Evolutionary conservation across 176 grass and related monocot genomes (phyloP).

Genomic region (Bolboschoenus planiculmis): DNA sequence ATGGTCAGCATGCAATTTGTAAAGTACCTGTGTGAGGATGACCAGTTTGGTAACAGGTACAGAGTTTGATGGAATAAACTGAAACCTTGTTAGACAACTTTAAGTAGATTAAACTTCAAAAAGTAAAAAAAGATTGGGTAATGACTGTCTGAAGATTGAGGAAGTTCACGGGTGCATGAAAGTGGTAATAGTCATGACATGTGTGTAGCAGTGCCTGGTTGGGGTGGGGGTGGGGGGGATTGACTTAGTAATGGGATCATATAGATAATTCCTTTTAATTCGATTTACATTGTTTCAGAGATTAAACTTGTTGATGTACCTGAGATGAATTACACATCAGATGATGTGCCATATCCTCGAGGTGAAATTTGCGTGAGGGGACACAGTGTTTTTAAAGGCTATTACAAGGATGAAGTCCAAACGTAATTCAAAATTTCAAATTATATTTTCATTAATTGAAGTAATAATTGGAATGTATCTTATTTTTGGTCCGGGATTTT

Average conservation of each 20-base stretch:
- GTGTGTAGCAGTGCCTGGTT: neutral
- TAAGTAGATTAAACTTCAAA: neutral
- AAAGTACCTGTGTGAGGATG: too few species aligned
- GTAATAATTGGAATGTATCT: neutral
- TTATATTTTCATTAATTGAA: neutral
- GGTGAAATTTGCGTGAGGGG: slow-evolving; percentile 98
- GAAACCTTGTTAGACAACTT: neutral
- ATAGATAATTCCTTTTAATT: slow-evolving; percentile 3
- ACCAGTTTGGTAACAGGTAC: neutral
- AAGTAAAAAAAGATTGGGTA: neutral
- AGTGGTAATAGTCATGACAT: neutral
- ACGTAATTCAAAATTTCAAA: slow-evolving; percentile 46
- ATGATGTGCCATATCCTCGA: slow-evolving; percentile 82
- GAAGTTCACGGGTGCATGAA: neutral
- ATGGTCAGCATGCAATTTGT: too few species aligned
- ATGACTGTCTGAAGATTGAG: neutral
- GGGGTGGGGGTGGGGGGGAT: too few species aligned
- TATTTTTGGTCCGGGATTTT: neutral
- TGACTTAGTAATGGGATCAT: slow-evolving; percentile 2
- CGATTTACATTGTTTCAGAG: slow-evolving; percentile 45
- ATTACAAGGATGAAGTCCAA: slow-evolving; percentile 85
- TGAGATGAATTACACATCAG: slow-evolving; percentile 96
- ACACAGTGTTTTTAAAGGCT: slow-evolving; percentile 62
- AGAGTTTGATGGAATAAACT: neutral
- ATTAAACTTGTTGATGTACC: slow-evolving; percentile 92